Conservation (phyloP, 345 rosid genomes). For the Anastatica hierochuntica region DNA sequence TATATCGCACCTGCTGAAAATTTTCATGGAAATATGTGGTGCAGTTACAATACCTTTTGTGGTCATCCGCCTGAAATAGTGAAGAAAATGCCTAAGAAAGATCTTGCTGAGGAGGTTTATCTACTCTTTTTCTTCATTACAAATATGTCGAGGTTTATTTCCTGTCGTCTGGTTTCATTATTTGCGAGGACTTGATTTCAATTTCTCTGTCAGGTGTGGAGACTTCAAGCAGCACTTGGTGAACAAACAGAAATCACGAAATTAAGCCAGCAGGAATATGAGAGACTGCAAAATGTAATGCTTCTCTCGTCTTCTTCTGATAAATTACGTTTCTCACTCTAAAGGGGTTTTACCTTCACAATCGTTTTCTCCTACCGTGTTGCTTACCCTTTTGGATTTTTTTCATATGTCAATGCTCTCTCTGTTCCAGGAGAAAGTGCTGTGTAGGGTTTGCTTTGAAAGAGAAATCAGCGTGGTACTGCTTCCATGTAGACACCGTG, state of each 20-base stretch:
- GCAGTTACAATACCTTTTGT: constrained; percentile 87
- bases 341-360: background rate
- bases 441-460: constrained; percentile 92
- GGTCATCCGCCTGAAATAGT: constrained; percentile 94
- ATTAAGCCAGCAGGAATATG: constrained; percentile 83
- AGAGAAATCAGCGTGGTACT: constrained; percentile 77
- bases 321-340: too few relatives aligned
- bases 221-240: constrained; percentile 97
- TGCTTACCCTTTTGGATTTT: background rate
- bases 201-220: constrained; percentile 58
- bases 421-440: constrained; percentile 68
- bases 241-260: constrained; percentile 89
- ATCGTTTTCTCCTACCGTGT: background rate
- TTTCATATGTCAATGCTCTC: background rate
- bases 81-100: constrained; percentile 90
- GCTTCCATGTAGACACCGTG: constrained; percentile 91
- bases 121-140: background rate
- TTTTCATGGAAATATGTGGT: constrained; percentile 3
- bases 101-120: constrained; percentile 89
- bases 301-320: too few relatives aligned
- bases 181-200: background rate
- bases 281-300: constrained; percentile 85
- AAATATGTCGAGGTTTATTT: too few relatives aligned
- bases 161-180: background rate
- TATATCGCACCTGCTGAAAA: constrained; percentile 8